phyloP scores from a whole-genome alignment of 306 rosid genomes.

The Canavalia gladiata region DNA sequence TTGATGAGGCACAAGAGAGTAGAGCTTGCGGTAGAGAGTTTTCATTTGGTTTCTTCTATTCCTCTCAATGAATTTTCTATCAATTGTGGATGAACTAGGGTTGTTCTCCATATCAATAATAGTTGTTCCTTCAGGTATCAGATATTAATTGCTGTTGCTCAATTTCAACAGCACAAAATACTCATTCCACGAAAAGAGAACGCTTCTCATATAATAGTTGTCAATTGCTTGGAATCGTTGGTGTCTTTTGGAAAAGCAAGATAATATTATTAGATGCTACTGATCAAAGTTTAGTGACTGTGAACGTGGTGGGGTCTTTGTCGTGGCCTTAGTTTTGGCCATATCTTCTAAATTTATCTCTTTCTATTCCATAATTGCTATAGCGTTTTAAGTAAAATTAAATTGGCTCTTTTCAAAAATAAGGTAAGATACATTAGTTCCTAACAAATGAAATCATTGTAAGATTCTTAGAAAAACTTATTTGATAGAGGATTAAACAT shows the following conservation, averaged over 20 bases:
- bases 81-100: slow-evolving; percentile 67
- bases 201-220: slow-evolving; percentile 26
- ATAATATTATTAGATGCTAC: slow-evolving; percentile 36
- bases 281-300: slow-evolving; percentile 42
- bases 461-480: no score
- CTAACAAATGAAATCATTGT: no score
- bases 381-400: no score
- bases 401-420: no score
- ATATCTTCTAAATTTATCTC: not conserved
- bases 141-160: not conserved
- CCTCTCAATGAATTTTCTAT: slow-evolving; percentile 71
- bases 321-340: not conserved
- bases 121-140: no score
- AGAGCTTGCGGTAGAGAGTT: slow-evolving; percentile 63
- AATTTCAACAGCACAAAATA: not conserved
- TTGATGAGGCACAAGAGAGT: slow-evolving; percentile 69
- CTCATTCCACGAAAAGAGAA: not conserved
- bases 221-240: slow-evolving; percentile 16
- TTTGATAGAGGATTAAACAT: no score
- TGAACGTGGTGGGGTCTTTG: slow-evolving; percentile 44
- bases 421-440: no score
- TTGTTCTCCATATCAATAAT: slow-evolving; percentile 53
- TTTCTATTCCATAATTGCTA: not conserved
- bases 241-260: slow-evolving; percentile 49
- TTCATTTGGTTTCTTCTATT: slow-evolving; percentile 81